These are phyloP conservation scores for Coemansia sp. DNA, from an alignment of 371 early-diverging fungal species.

Conservation along the genomic window DNA sequence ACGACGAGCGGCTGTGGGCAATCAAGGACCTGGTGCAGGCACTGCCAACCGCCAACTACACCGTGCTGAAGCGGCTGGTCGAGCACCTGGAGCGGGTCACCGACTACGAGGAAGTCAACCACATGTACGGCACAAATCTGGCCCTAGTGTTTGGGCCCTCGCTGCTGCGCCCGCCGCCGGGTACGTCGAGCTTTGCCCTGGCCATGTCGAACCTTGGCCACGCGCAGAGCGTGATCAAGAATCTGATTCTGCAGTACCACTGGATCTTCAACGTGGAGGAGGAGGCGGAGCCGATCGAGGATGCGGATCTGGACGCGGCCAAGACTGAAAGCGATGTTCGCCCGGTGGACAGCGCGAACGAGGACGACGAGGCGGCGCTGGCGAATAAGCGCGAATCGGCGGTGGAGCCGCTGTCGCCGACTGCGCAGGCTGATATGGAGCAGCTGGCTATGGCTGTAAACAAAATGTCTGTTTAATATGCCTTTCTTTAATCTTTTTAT, in stretches of 20 bases:
- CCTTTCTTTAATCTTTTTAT: not conserved
- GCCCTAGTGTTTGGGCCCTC: constrained; percentile 88
- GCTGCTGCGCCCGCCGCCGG: constrained; percentile 71
- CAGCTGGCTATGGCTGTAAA: constrained; percentile 34
- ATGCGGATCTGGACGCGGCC: constrained; percentile 19
- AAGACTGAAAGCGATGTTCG: not conserved
- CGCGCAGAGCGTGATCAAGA: constrained; percentile 76
- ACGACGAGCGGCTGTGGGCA: constrained; percentile 74
- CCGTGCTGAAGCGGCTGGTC: constrained; percentile 66
- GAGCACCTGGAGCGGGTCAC: constrained; percentile 83
- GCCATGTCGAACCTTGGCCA: constrained; percentile 84
- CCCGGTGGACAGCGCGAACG: constrained; percentile 1
- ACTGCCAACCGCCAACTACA: constrained; percentile 68
- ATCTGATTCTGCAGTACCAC: constrained; percentile 79
- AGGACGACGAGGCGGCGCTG: not conserved
- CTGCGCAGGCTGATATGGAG: constrained; percentile 40
- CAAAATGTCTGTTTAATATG: constrained; percentile 26
- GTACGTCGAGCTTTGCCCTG: constrained; percentile 67
- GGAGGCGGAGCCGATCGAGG: constrained; percentile 55
- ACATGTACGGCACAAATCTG: constrained; percentile 84
- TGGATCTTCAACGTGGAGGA: constrained; percentile 78
- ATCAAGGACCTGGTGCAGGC: constrained; percentile 72
- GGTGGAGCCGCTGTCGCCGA: constrained; percentile 19
- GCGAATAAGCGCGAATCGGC: constrained; percentile 22
- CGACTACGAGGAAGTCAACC: constrained; percentile 77